Evolutionary conservation across 352 stramenopile species (phyloP).

Genomic region (Saprolegnia diclina): DNA sequence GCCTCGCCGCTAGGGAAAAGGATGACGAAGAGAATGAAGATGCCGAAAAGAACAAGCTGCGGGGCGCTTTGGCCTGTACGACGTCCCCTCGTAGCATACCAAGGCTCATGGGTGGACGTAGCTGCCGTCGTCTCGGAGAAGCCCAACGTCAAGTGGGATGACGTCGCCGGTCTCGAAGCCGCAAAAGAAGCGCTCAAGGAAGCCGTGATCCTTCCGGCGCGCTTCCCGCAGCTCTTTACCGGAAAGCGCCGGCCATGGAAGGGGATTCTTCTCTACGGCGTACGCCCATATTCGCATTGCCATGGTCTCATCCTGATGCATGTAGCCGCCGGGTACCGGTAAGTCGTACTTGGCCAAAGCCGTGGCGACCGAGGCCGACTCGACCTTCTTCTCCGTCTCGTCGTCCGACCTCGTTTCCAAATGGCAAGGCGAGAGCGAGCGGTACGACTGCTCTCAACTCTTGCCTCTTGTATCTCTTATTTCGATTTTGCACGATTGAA

Average conservation of each 20-base stretch:
- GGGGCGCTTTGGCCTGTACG: conserved; percentile 87
- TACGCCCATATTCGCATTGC: conserved; percentile 40
- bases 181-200: conserved; percentile 99
- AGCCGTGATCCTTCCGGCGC: conserved; percentile 94
- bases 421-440: conserved; percentile 96
- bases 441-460: no score
- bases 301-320: conserved; percentile 5
- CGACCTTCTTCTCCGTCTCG: conserved; percentile 97
- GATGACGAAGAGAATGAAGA: conserved; percentile 92
- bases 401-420: conserved; percentile 98
- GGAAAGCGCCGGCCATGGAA: conserved; percentile 89
- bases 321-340: conserved; percentile 79
- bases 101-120: conserved; percentile 31
- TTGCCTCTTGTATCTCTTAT: no score
- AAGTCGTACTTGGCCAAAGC: conserved; percentile 97
- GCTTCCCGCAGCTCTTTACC: conserved; percentile 97
- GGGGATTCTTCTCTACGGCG: conserved; percentile 97
- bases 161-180: conserved; percentile 95
- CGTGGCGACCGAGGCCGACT: conserved; percentile 98
- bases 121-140: conserved; percentile 83
- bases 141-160: conserved; percentile 95
- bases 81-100: conserved; percentile 21
- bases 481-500: no score
- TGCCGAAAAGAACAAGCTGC: conserved; percentile 91
- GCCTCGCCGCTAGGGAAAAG: conserved; percentile 56